Evolutionary conservation across 1,284 basidiomycete species (phyloP), one percentile per base, ranked within the genome.

Genomic region (Tylopilus microsporus): DNA sequence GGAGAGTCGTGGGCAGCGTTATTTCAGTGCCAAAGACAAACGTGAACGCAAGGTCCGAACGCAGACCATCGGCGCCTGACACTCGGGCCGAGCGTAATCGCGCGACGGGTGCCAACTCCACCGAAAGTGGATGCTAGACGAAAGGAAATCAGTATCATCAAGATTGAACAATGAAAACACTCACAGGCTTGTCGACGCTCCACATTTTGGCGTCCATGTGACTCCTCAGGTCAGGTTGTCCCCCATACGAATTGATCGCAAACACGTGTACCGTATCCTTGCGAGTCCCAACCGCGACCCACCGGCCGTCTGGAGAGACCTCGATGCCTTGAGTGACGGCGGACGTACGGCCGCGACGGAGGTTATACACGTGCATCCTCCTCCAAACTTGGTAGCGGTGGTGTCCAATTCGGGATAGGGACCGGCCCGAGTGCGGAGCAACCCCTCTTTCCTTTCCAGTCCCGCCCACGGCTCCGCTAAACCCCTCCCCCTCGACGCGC

Each of bases 161-260:
- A 25, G 25, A 25, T 25, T 25, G 25, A 25, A 25, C 25, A 25
- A 25, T 25, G 25, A 4, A 32, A 32, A 32, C 16, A 71, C 79
- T 66, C 65, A 86, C 86, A 57, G 80, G 65, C 53, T 79, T 77
- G 10, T 73, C 70, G 2, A 76, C 72, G 64, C 91, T 89, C 67
- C 76, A 69, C 0, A 89, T 82, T 66, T 4, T 25, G 25, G 25
- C 25, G 4, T 25, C 4, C 4, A 25, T 25, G 25, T 25, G 25
- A 25, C 25, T 25, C 25, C 25, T 25, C 25, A 25, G n/a, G n/a
- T n/a, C n/a, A n/a, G n/a, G 25, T 25, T 25, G n/a, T n/a, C n/a
- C n/a, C n/a, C 25, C 25, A 25, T 25, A 25, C 25, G 25, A 4
- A 25, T 25, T 25, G 25, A 25, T 25, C 25, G 25, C 25, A 4